Conservation (phyloP, 768 basidiomycete species). For the Austroboletus eburneus region DNA sequence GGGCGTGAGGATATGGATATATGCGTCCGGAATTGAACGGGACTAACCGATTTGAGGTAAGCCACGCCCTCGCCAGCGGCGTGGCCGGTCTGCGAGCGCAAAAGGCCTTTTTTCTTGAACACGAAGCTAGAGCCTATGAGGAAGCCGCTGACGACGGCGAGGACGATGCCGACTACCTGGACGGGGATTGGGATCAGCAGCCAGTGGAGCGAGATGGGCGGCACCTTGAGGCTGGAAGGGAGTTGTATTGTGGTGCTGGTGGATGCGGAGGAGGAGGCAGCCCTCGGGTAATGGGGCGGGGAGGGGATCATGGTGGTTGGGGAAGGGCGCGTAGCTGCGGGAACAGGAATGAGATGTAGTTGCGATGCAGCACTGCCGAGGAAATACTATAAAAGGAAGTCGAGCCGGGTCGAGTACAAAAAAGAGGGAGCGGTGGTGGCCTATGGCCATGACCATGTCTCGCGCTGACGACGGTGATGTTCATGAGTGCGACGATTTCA, state of each 20-base stretch:
- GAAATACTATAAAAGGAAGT: constrained; percentile 9
- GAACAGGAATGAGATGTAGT: neutral
- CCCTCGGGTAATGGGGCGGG: constrained; percentile 8
- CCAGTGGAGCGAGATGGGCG: neutral
- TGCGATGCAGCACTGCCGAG: constrained; percentile 15
- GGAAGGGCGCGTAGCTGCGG: constrained; percentile 6
- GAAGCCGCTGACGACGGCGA: constrained; percentile 73
- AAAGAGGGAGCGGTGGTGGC: neutral
- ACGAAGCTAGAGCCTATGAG: constrained; percentile 94
- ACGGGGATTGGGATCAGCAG: neutral
- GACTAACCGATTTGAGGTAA: constrained; percentile 88
- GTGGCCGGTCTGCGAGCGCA: constrained; percentile 79
- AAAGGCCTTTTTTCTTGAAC: constrained; percentile 94
- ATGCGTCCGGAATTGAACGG: constrained; percentile 1
- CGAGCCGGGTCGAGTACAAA: neutral
- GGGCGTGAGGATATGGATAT: constrained; percentile 5
- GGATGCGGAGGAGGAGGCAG: constrained; percentile 38
- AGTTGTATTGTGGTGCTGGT: constrained; percentile 32
- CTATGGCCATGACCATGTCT: constrained; percentile 8
- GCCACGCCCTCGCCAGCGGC: constrained; percentile 81
- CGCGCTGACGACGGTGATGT: constrained; percentile 1
- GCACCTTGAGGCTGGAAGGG: constrained; percentile 51
- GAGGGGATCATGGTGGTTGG: constrained; percentile 5
- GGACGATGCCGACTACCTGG: constrained; percentile 71
- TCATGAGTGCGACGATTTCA: constrained; percentile 10